Evolutionary conservation across 1,284 basidiomycete species (phyloP).

Genomic region (Sporisorium scitamineum): DNA sequence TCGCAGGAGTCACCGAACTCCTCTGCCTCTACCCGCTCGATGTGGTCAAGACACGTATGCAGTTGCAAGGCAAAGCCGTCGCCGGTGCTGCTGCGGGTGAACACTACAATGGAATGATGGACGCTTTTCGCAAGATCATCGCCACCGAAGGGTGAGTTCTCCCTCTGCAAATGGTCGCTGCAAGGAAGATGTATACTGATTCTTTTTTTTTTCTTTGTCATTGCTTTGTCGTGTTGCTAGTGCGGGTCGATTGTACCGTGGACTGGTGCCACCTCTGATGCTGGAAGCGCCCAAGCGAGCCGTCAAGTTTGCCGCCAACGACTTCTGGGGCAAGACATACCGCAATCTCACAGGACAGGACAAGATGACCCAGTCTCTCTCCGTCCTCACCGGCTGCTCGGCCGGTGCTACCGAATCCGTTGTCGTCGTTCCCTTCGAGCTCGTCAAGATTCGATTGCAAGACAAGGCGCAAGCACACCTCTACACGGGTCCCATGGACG

Average conservation of each 20-base stretch:
- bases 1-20: constrained; percentile 85
- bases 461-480: constrained; percentile 83
- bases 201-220: constrained; percentile 2
- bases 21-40: constrained; percentile 88
- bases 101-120: constrained; percentile 77
- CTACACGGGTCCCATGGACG: constrained; percentile 93
- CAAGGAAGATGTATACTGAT: not conserved
- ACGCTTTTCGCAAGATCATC: constrained; percentile 81
- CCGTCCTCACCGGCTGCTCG: constrained; percentile 88
- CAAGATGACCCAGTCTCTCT: constrained; percentile 88
- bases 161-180: too few relatives aligned
- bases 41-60: constrained; percentile 92
- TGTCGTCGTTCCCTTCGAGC: constrained; percentile 96
- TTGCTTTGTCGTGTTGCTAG: constrained; percentile 2
- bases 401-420: constrained; percentile 95
- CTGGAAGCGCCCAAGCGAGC: constrained; percentile 98
- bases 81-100: constrained; percentile 68
- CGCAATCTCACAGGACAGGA: constrained; percentile 75
- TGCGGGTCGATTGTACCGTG: constrained; percentile 86
- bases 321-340: constrained; percentile 81
- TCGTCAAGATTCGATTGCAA: constrained; percentile 92
- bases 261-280: constrained; percentile 91
- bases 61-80: constrained; percentile 83
- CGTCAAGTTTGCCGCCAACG: constrained; percentile 90
- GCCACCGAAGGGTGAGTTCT: constrained; percentile 82